Base-by-base conservation (phyloP, 2,329 filamentous ascomycete genomes). In the Verticillium zaregamsianum region DNA sequence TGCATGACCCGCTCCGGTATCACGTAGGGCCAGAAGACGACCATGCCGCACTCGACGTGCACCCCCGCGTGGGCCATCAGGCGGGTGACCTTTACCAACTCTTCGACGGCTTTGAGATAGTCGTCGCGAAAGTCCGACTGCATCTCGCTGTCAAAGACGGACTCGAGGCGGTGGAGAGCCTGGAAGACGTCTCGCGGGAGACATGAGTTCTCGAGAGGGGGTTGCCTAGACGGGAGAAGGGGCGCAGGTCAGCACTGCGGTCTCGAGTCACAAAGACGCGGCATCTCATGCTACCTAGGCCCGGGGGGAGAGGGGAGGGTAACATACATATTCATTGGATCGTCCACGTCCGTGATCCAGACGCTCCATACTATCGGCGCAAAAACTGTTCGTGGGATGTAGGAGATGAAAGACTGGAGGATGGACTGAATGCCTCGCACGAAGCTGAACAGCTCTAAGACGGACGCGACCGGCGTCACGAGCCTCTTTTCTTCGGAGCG, bases 21-120 rank as follows among this genome's bases (percentile, higher is more conserved):
- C 1, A 63, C 59, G 57, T 72, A 72, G 23, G 69, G 59, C 70
- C 71, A 73, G 45, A 68, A 66, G 1, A 69, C 15, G 7, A 64
- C 59, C 5, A 67, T 65, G 3, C 68, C 70, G 0, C 62, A 31
- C 32, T 73, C 71, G 4, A 62, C n/a, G 20, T 69, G 58, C 5
- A 63, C 37, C 1, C 71, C 70, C 7, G 68, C 68, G n/a, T 66
- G 59, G 2, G 67, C 65, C 45, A 69, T 62, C 8, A 49, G 45
- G n/a, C 45, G 45, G 9, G 45, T 49, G n/a, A 65, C 63, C 0
- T 59, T 62, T 45, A 67, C 63, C 1, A 73, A 59, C 3, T 59
- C 55, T 0, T 62, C 40, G 0, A 73, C 58, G 25, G 67, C 65
- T 3, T 61, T 33, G 14, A 58, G 11, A 11, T 73, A 73, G 49